These are phyloP conservation scores for Solanum neorickii DNA, from an alignment of 257 asterid species.

Conservation along the genomic window DNA sequence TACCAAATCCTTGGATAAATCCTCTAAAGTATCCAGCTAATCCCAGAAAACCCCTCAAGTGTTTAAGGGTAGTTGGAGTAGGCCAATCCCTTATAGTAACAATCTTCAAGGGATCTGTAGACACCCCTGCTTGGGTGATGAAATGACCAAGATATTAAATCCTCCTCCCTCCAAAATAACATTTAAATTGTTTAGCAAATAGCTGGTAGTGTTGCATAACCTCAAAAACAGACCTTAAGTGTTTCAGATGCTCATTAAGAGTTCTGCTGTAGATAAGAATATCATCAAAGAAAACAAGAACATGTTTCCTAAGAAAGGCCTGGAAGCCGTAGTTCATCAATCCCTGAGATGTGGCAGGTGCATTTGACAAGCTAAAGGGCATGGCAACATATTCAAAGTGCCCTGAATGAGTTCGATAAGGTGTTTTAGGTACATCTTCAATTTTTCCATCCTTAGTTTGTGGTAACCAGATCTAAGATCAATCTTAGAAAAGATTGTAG, in stretches of 20 bases:
- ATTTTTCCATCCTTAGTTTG: not conserved
- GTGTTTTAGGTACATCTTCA: not conserved
- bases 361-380: not conserved
- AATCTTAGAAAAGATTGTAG: not conserved
- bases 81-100: not conserved
- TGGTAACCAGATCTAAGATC: not conserved
- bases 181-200: not conserved
- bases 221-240: not conserved
- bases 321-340: not conserved
- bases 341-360: too few relatives aligned
- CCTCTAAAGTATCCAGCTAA: not conserved
- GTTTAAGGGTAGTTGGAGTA: not conserved
- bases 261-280: not conserved
- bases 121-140: not conserved
- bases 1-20: not conserved
- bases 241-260: not conserved
- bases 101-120: not conserved
- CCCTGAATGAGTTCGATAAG: not conserved
- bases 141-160: not conserved
- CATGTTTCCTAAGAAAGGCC: not conserved
- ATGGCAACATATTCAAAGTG: not conserved
- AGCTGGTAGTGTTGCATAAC: not conserved
- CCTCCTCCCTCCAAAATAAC: not conserved
- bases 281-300: not conserved
- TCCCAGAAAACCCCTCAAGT: not conserved